These are phyloP conservation scores for Picea abies DNA, from an alignment of 83 land plant genomes.

Conservation along the genomic window DNA sequence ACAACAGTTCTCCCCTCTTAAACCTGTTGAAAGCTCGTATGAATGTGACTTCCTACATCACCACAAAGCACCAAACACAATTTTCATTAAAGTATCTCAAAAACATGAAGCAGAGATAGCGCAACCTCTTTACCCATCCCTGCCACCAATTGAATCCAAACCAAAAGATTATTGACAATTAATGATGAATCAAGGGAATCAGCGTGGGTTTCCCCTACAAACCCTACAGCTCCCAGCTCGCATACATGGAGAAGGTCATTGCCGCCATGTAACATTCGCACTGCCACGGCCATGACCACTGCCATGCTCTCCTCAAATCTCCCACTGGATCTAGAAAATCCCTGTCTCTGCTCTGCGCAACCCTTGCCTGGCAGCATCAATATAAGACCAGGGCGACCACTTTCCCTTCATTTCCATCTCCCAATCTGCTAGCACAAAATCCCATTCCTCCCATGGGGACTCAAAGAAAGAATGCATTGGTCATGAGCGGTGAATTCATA, in stretches of 20 bases:
- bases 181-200: conserved; percentile 59
- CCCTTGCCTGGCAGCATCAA: conserved; percentile 92
- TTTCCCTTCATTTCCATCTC: no score
- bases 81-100: no score
- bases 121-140: no score
- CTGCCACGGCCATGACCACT: conserved; percentile 36
- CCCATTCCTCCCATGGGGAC: conserved; percentile 6
- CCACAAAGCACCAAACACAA: no score
- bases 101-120: no score
- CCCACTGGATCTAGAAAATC: conserved; percentile 98
- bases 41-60: no score
- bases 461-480: conserved; percentile 30
- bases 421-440: neutral
- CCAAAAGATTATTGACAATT: no score
- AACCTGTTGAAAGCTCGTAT: no score
- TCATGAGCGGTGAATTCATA: conserved; percentile 73
- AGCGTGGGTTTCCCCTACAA: conserved; percentile 92
- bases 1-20: no score
- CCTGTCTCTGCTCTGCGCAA: conserved; percentile 90
- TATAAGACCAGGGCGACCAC: conserved; percentile 48
- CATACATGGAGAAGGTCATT: conserved; percentile 96
- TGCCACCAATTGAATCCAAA: no score
- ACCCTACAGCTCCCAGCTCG: conserved; percentile 94
- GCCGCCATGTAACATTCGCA: conserved; percentile 75
- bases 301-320: conserved; percentile 88